A percentile compares a stretch with the other conserved stretches of the same genome.
These are phyloP conservation scores for Kluyveromyces starmeri DNA, from an alignment of 805 yeast species.

Conservation along the genomic window DNA sequence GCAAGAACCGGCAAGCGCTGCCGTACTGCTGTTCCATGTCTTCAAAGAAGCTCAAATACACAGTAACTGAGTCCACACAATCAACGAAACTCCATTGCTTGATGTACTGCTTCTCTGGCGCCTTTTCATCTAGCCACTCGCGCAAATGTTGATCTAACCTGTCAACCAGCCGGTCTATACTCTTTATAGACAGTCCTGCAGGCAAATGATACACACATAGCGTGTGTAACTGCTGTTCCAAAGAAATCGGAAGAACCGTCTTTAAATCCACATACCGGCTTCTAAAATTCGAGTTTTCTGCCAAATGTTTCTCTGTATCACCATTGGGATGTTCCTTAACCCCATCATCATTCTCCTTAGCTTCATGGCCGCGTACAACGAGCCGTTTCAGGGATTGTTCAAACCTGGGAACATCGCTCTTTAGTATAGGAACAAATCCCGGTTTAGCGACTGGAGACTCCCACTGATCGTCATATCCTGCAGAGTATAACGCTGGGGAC, in stretches of 20 bases:
- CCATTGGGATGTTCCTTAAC: conserved; percentile 2
- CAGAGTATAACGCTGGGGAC: conserved; percentile 20
- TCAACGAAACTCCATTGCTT: conserved; percentile 5
- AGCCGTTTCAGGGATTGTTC: conserved; percentile 7
- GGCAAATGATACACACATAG: conserved; percentile 16
- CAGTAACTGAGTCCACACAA: conserved; percentile 6
- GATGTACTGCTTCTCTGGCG: neutral
- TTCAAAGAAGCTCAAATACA: conserved; percentile 6
- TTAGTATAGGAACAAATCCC: conserved; percentile 22
- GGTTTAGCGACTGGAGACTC: conserved; percentile 16
- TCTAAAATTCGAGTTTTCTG: neutral
- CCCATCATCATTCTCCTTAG: conserved; percentile 3
- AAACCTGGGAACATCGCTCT: conserved; percentile 17
- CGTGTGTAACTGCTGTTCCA: conserved; percentile 20
- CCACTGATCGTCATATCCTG: conserved; percentile 14
- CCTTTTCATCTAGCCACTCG: neutral
- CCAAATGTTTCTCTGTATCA: neutral
- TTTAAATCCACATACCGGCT: conserved; percentile 9
- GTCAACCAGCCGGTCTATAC: conserved; percentile 1
- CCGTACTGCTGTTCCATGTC: conserved; percentile 1
- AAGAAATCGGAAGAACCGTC: conserved; percentile 21
- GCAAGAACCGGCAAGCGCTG: neutral
- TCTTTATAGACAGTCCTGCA: neutral
- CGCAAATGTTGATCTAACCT: neutral
- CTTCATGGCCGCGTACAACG: conserved; percentile 5